Evolutionary conservation across 164 flowering plant species (phyloP).

Genomic region (Vitis rotundifolia): DNA sequence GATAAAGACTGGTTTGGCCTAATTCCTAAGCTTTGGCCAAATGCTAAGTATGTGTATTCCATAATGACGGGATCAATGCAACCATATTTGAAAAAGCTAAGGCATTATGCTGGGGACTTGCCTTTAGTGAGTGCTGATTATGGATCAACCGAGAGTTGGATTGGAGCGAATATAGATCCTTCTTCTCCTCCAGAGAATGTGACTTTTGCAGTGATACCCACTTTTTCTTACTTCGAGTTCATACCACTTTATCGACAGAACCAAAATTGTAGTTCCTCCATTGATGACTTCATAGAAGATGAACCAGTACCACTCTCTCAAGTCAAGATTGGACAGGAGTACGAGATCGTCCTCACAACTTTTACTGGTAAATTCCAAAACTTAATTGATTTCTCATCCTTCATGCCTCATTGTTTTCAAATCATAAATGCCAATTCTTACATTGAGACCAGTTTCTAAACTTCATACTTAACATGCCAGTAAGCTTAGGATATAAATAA

Average conservation of each 20-base stretch:
- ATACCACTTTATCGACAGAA: constrained; percentile 66
- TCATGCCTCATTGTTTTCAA: neutral
- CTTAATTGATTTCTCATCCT: neutral
- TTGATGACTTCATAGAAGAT: constrained; percentile 67
- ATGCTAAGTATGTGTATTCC: constrained; percentile 74
- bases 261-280: constrained; percentile 12
- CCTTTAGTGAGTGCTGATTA: constrained; percentile 84
- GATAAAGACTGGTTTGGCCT: constrained; percentile 50
- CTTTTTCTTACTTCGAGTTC: constrained; percentile 86
- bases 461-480: too few relatives aligned
- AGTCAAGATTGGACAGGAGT: constrained; percentile 72
- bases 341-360: constrained; percentile 89
- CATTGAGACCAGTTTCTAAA: too few relatives aligned
- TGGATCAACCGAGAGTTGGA: constrained; percentile 97
- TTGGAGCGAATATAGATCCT: constrained; percentile 83
- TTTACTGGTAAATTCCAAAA: constrained; percentile 60
- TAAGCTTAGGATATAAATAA: too few relatives aligned
- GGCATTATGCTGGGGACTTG: constrained; percentile 85
- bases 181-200: constrained; percentile 63
- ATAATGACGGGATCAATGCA: constrained; percentile 94
- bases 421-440: too few relatives aligned
- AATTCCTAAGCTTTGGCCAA: constrained; percentile 73
- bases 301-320: constrained; percentile 68
- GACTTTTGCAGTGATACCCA: constrained; percentile 77
- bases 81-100: constrained; percentile 73